Conservation (phyloP, 768 basidiomycete species). For the Podaxis sp. region DNA sequence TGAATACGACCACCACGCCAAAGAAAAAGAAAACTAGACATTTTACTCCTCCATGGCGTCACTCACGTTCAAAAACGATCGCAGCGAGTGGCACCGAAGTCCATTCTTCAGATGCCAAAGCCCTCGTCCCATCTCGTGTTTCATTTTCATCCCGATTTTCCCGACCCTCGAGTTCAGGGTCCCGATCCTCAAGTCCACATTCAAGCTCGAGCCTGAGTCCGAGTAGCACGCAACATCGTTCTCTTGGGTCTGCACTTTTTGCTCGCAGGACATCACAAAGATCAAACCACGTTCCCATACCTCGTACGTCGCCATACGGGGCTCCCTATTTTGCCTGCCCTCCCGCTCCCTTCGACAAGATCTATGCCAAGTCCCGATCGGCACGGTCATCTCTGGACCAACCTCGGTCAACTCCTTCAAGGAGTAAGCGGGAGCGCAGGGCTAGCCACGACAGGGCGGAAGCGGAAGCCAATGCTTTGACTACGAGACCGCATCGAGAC, state of each 20-base stretch:
- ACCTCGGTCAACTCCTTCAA: not conserved
- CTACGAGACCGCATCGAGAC: not conserved
- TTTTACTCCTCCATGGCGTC: not conserved
- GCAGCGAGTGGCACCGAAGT: conserved; percentile 16
- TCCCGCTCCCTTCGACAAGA: conserved; percentile 26
- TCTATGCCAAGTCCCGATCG: not conserved
- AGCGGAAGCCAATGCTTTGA: not conserved
- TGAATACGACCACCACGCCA: not conserved
- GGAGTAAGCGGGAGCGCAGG: no score
- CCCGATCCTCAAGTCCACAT: conserved; percentile 5
- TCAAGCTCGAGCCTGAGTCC: not conserved
- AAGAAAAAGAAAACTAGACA: not conserved
- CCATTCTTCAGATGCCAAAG: conserved; percentile 8
- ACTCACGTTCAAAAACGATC: conserved; percentile 1
- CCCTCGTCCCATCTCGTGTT: conserved; percentile 19
- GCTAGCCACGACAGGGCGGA: not conserved
- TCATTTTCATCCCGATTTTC: conserved; percentile 23
- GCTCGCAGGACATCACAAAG: conserved; percentile 27
- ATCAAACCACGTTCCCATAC: conserved; percentile 30
- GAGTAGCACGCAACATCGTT: conserved; percentile 15
- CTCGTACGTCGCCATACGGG: conserved; percentile 41
- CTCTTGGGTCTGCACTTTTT: conserved; percentile 22
- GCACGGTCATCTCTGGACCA: not conserved
- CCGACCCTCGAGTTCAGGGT: conserved; percentile 13
- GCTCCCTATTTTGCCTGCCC: conserved; percentile 45